Conservation (phyloP, 2,329 filamentous ascomycete species). For the Cladosporium sp. region DNA sequence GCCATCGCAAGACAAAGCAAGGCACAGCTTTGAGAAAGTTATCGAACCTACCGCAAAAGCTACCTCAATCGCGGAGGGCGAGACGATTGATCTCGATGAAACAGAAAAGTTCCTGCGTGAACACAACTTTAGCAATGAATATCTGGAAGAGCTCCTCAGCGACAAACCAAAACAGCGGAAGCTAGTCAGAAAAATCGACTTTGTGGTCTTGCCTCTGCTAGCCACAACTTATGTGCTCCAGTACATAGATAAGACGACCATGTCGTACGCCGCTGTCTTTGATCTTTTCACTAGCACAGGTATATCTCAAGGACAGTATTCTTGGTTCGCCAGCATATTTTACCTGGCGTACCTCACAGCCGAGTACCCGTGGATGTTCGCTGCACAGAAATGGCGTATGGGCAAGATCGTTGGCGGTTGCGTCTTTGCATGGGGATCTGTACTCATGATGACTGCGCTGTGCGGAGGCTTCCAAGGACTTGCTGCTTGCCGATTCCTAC, state of each 20-base stretch:
- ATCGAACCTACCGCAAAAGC: constrained; percentile 6
- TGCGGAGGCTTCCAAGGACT: constrained; percentile 58
- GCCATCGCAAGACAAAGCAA: constrained; percentile 1
- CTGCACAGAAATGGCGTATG: constrained; percentile 32
- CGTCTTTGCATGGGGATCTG: constrained; percentile 60
- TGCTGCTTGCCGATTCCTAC: constrained; percentile 57
- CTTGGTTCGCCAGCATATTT: constrained; percentile 54
- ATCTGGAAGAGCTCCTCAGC: constrained; percentile 42
- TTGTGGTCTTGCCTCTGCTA: constrained; percentile 49
- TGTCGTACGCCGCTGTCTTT: constrained; percentile 54
- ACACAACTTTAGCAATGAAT: constrained; percentile 41
- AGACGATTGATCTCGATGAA: constrained; percentile 42
- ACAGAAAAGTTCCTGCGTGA: constrained; percentile 48
- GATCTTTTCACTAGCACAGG: constrained; percentile 50
- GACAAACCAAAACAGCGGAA: constrained; percentile 36
- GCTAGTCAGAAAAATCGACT: constrained; percentile 46
- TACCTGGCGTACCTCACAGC: constrained; percentile 44
- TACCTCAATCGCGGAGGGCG: constrained; percentile 23
- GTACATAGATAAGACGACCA: constrained; percentile 44
- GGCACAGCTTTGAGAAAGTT: constrained; percentile 6
- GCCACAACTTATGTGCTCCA: constrained; percentile 50
- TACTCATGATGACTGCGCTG: constrained; percentile 58
- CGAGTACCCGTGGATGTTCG: constrained; percentile 23
- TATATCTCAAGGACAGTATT: constrained; percentile 47
- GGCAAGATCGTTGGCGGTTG: constrained; percentile 30